Conservation (phyloP, 2,329 filamentous ascomycete genomes). For the Colletotrichum chlorophyti region DNA sequence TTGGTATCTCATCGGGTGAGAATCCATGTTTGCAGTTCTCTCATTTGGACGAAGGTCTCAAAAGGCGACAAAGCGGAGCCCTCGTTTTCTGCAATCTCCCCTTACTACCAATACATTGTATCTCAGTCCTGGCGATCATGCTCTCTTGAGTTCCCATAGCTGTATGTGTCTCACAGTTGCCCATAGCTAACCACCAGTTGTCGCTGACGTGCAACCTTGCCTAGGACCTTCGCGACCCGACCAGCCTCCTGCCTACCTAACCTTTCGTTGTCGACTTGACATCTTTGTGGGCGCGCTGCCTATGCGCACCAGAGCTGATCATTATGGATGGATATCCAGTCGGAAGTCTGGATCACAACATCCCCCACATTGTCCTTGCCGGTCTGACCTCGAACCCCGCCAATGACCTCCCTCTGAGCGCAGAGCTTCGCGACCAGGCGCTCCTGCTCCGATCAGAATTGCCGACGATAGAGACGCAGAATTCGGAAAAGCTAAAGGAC, state of each 20-base stretch:
- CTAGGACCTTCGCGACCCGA: conserved; percentile 11
- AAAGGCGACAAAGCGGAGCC: not conserved
- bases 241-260: conserved; percentile 13
- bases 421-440: conserved; percentile 63
- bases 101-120: not conserved
- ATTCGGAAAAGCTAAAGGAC: conserved; percentile 69
- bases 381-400: conserved; percentile 63
- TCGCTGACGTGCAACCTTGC: conserved; percentile 1
- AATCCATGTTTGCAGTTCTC: conserved; percentile 7
- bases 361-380: conserved; percentile 83
- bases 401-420: conserved; percentile 50
- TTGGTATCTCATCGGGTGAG: not conserved
- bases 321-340: conserved; percentile 80
- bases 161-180: not conserved
- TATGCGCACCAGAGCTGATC: conserved; percentile 34
- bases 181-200: not conserved
- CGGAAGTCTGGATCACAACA: conserved; percentile 85
- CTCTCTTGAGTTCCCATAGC: conserved; percentile 4
- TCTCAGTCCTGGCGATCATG: conserved; percentile 1
- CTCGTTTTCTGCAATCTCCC: not conserved
- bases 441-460: conserved; percentile 74
- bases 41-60: conserved; percentile 5
- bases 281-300: conserved; percentile 16
- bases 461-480: conserved; percentile 68
- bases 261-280: too few species aligned